Conservation (phyloP, 106 monocot species). For the Hemerocallis citrina region DNA sequence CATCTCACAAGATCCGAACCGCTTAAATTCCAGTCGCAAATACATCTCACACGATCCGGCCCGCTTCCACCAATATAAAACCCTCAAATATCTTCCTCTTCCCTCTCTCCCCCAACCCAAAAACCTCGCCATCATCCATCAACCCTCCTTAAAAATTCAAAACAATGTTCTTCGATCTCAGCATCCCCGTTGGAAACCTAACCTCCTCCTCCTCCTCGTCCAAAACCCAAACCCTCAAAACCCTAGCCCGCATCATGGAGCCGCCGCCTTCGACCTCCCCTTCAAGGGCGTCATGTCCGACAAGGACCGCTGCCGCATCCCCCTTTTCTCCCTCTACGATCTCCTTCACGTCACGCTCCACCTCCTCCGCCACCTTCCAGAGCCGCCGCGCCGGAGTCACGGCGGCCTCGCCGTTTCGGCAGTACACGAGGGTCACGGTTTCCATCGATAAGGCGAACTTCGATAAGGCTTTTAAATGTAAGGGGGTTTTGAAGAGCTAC, state of each 20-base stretch:
- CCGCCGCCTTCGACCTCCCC: slow-evolving; percentile 59
- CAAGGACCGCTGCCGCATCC: slow-evolving; percentile 40
- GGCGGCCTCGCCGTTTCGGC: slow-evolving; percentile 29
- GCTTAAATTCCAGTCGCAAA: too few relatives aligned
- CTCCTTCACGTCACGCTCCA: slow-evolving; percentile 34
- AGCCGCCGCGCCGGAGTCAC: slow-evolving; percentile 33
- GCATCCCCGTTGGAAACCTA: slow-evolving; percentile 44
- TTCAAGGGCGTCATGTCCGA: slow-evolving; percentile 67
- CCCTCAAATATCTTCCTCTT: background rate
- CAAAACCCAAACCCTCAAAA: slow-evolving; percentile 21
- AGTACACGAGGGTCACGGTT: slow-evolving; percentile 49
- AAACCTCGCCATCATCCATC: too few relatives aligned
- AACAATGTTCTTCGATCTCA: slow-evolving; percentile 88
- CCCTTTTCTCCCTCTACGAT: slow-evolving; percentile 37
- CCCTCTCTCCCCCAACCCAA: background rate
- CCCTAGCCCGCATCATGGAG: slow-evolving; percentile 48
- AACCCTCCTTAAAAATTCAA: background rate
- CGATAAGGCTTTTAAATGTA: slow-evolving; percentile 28
- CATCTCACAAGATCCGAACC: too few relatives aligned
- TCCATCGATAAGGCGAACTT: slow-evolving; percentile 12
- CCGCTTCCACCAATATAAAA: too few relatives aligned
- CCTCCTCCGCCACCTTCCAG: slow-evolving; percentile 28
- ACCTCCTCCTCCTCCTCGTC: background rate
- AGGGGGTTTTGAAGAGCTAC: slow-evolving; percentile 45
- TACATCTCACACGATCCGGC: too few relatives aligned